A percentile compares a stretch with the other conserved stretches of the same genome.
phyloP scores from a whole-genome alignment of 129 eudicot genomes.

The Pulicaria dysenterica region DNA sequence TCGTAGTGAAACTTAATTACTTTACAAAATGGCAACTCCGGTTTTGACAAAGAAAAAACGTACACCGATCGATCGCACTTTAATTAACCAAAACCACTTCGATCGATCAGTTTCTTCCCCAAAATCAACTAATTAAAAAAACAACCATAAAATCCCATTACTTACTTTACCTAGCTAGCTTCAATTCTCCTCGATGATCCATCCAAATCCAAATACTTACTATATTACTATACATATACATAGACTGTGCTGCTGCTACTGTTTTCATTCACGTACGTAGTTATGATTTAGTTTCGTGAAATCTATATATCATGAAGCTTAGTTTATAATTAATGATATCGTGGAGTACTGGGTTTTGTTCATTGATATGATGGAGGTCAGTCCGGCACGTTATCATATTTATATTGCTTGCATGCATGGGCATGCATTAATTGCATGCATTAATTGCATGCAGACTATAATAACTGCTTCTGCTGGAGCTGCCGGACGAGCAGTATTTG shows the following conservation, averaged over 20 bases:
- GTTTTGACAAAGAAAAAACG: constrained; percentile 21
- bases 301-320: background rate
- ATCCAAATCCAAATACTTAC: background rate
- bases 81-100: constrained; percentile 36
- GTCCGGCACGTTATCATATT: constrained; percentile 54
- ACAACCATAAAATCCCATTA: constrained; percentile 22
- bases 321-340: constrained; percentile 45
- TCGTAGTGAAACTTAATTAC: constrained; percentile 23
- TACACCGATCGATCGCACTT: background rate
- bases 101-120: constrained; percentile 13
- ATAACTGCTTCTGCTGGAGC: constrained; percentile 55
- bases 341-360: constrained; percentile 35
- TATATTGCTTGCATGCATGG: constrained; percentile 39
- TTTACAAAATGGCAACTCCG: constrained; percentile 43
- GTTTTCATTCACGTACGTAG: constrained; percentile 26
- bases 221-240: background rate
- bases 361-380: constrained; percentile 40
- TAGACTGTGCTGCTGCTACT: background rate
- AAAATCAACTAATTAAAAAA: constrained; percentile 12
- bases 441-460: constrained; percentile 47
- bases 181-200: constrained; percentile 3
- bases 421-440: constrained; percentile 35
- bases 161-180: constrained; percentile 1
- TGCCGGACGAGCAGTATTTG: constrained; percentile 62
- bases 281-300: constrained; percentile 14